These are phyloP conservation scores for Ceriops zippeliana DNA, from an alignment of 345 rosid genomes.

Conservation along the genomic window DNA sequence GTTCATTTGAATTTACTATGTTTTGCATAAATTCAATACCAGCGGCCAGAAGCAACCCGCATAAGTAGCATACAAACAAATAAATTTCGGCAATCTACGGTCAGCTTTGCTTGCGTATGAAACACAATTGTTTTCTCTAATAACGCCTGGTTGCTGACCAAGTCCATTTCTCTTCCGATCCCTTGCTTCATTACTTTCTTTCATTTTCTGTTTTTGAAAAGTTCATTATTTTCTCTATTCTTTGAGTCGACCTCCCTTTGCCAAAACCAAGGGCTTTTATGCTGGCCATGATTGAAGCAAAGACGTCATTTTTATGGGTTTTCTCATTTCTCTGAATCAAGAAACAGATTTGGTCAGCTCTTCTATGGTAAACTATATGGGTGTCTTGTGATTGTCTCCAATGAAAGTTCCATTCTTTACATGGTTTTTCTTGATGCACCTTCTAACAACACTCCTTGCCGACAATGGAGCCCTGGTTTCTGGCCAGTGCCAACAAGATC, in stretches of 20 bases:
- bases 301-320: neutral
- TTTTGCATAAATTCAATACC: neutral
- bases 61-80: neutral
- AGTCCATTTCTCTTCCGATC: neutral
- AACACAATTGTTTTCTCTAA: neutral
- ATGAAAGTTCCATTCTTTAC: conserved; percentile 5
- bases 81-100: neutral
- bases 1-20: neutral
- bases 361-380: neutral
- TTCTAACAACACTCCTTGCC: neutral
- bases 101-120: neutral
- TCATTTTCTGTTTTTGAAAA: too few species aligned
- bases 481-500: conserved; percentile 22
- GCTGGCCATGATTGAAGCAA: neutral
- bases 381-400: neutral
- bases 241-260: neutral
- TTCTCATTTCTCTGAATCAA: neutral
- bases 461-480: conserved; percentile 12
- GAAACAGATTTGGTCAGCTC: neutral
- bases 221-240: neutral
- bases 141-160: neutral
- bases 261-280: neutral
- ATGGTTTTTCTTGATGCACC: conserved; percentile 15
- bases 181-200: too few species aligned
- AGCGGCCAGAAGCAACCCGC: neutral